Conservation (phyloP, 2,329 filamentous ascomycete genomes). For the Aschersonia sp. region DNA sequence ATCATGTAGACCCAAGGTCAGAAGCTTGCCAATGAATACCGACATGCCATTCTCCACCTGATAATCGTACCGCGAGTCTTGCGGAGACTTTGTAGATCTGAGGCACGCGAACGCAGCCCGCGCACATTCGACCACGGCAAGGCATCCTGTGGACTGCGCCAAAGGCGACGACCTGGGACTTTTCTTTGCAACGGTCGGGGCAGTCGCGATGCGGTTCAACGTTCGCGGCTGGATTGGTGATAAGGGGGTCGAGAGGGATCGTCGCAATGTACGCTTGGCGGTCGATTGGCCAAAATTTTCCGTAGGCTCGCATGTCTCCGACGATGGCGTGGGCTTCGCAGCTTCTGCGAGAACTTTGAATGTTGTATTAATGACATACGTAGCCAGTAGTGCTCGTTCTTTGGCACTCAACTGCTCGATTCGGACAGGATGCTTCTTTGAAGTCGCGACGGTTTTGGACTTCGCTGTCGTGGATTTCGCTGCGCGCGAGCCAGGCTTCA, state of each 20-base stretch:
- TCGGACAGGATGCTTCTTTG: conserved; percentile 8
- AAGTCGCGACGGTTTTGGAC: conserved; percentile 8
- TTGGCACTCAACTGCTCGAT: conserved; percentile 17
- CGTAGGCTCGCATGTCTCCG: conserved; percentile 18
- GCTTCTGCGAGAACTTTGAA: conserved; percentile 56
- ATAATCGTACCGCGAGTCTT: conserved; percentile 41
- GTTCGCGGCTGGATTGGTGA: conserved; percentile 47
- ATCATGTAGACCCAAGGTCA: conserved; percentile 49
- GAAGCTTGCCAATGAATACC: conserved; percentile 50
- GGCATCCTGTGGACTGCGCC: conserved; percentile 26
- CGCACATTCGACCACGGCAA: conserved; percentile 53
- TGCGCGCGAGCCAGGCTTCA: conserved; percentile 12
- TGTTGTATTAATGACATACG: conserved; percentile 55
- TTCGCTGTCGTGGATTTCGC: conserved; percentile 12
- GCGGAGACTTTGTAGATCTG: conserved; percentile 38
- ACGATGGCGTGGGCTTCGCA: conserved; percentile 30
- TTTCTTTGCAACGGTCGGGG: conserved; percentile 25
- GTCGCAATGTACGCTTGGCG: conserved; percentile 28
- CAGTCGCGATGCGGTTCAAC: conserved; percentile 44
- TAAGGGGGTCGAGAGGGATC: conserved; percentile 43
- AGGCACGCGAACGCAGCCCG: conserved; percentile 52
- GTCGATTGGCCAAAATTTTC: conserved; percentile 18
- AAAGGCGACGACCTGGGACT: conserved; percentile 12
- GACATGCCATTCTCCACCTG: conserved; percentile 64
- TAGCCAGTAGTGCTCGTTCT: conserved; percentile 54